Base-by-base conservation (phyloP, 1,139 yeast species). In the Geotrichum restrictum region DNA sequence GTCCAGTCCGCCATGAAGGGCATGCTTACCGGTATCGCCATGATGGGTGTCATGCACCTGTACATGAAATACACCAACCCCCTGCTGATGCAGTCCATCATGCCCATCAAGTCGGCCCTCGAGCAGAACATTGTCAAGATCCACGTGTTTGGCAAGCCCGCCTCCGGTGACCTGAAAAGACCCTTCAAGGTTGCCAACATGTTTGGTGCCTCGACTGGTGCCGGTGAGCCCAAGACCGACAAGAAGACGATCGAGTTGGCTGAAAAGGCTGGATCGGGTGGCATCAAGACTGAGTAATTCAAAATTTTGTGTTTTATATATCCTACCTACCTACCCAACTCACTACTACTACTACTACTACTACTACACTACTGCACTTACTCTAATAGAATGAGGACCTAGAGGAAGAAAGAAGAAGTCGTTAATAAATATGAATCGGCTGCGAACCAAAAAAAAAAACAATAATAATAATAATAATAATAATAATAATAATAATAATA, bases 61-160 rank as follows among this genome's bases (percentile, higher is more conserved):
- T 93, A 93, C 82, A 83, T 93, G 95, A 86, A 88, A 74, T 93
- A 88, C 79, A 89, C 98, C 71, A 91, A 93, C 75, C 98, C 98
- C 56, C 81, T 93, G 71, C 82, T 93, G 64, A 87, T 93, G 88
- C 98, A 93, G 77, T 83, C 93, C 58, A 79, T 93, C 64, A 81
- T 95, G 54, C 93, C 96, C 50, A 76, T 93, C 64, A 93, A 93
- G 80, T 75, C 85, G 62, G 96, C 96, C 49, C 75, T 89, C 59
- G 98, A 93, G 75, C 77, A 88, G 64, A 89, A 91, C 75, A 84
- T 89, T 64, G 95, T 89, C 65, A 83, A 88, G 78, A 88, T 94
- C 70, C 96, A 93, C 70, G 67, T 93, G 57, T 87, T 85, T 67
- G 93, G 93, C 62, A 74, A 79, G 65, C 81, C 94, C 41, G 95